Conservation (phyloP, 805 yeast genomes). For the Wickerhamomyces mucosus region DNA sequence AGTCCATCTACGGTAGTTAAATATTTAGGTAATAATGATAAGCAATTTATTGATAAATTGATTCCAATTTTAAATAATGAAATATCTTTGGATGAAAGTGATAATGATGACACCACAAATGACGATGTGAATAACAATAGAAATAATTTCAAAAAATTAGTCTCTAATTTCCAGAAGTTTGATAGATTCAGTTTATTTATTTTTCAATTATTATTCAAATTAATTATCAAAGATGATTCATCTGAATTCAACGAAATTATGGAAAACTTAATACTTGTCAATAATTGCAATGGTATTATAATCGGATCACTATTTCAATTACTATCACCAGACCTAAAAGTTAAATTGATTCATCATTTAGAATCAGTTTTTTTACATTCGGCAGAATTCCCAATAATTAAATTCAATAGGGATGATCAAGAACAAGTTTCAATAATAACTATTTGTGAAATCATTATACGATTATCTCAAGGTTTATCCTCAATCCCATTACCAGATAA, state of each 20-base stretch:
- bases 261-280: conserved; percentile 5
- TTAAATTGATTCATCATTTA: conserved; percentile 25
- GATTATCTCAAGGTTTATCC: conserved; percentile 12
- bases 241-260: conserved; percentile 7
- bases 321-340: conserved; percentile 24
- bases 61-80: too few species aligned
- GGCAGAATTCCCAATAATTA: conserved; percentile 27
- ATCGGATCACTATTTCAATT: conserved; percentile 31
- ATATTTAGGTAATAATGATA: background rate
- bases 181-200: conserved; percentile 33
- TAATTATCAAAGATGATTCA: conserved; percentile 13
- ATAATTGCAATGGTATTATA: conserved; percentile 6
- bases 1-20: background rate
- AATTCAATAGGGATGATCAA: conserved; percentile 4
- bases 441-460: conserved; percentile 12
- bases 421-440: background rate
- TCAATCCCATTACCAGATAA: conserved; percentile 21
- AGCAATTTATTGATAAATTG: too few species aligned
- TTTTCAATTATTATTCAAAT: conserved; percentile 29
- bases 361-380: conserved; percentile 34
- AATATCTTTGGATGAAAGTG: too few species aligned
- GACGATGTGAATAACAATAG: conserved; percentile 1
- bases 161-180: conserved; percentile 17
- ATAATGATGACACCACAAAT: too few species aligned
- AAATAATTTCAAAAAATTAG: conserved; percentile 4